Conservation (phyloP, 352 stramenopile species). For the Phytophthora tubulina region DNA sequence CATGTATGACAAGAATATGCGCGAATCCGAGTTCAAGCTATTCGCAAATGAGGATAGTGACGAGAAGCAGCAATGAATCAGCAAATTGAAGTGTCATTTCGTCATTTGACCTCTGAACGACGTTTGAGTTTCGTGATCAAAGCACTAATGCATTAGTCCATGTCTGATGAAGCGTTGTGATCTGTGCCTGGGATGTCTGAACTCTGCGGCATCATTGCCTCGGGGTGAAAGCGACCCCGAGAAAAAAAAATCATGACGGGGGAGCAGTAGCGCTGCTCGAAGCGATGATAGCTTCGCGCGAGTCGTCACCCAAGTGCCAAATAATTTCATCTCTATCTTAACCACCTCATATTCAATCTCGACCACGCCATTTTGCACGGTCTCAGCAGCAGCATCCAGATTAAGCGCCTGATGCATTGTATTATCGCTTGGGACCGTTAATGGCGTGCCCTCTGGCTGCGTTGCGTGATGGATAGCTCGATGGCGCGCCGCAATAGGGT, state of each 20-base stretch:
- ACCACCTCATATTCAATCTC: not conserved
- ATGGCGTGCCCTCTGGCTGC: not conserved
- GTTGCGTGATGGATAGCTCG: not conserved
- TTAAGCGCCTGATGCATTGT: conserved; percentile 16
- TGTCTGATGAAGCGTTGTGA: not conserved
- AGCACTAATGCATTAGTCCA: not conserved
- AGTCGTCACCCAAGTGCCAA: conserved; percentile 1
- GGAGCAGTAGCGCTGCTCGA: not conserved
- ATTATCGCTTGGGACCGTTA: conserved; percentile 9
- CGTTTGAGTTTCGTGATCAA: too few relatives aligned
- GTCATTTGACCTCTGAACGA: not conserved
- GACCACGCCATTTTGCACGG: not conserved
- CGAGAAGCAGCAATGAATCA: not conserved
- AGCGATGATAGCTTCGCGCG: conserved; percentile 7
- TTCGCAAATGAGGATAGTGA: not conserved
- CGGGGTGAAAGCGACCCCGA: conserved; percentile 7
- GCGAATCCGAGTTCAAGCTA: conserved; percentile 5
- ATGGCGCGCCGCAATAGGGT: conserved; percentile 5
- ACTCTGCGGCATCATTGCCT: conserved; percentile 8
- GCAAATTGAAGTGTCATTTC: not conserved
- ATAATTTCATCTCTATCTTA: conserved; percentile 5
- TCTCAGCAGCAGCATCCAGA: not conserved
- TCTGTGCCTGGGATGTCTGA: conserved; percentile 6
- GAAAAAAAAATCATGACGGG: conserved; percentile 11
- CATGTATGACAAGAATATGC: conserved; percentile 5